Evolutionary conservation across 495 filamentous ascomycete species (phyloP), one percentile per base, ranked within the genome.

Genomic region (Immersiella caudata): DNA sequence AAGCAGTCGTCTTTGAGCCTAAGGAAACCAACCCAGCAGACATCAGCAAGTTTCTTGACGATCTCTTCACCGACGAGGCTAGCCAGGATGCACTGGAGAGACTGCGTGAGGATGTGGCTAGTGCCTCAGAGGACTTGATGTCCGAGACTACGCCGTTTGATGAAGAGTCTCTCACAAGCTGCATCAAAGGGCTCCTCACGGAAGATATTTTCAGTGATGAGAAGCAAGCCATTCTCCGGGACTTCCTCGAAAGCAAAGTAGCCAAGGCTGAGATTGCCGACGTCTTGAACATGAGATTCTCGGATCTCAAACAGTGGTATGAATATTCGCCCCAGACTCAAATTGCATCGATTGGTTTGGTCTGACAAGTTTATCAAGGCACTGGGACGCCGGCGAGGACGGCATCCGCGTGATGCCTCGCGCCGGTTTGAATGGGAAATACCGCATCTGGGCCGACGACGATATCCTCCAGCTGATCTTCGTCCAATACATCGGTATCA

Each of bases 251-350:
- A 35, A 88, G 86, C 67, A 75, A 84, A 0, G 76, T 83, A 1
- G 84, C 89, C 12, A 78, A 85, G 1, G 75, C 77, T 29, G 89
- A 91, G 70, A 85, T 92, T 21, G 83, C 82, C 16, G 88, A 91
- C 66, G 88, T 91, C 9, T 74, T 92, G 54, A 91, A 90, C 73
- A 89, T 91, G 86, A 80, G 87, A 21, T 83, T 88, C 65, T 82
- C 85, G 0, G 81, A 84, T 24, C 69, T 91, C 18, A 80, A 86
- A 14, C 81, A 76, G 36, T 92, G 89, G 62, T 65, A 22, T 29
- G 49, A 6, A 63, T 64, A 29, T 51, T 9, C 40, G 7, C 7
- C 1, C 11, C 27, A 14, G 18, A 22, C 16, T n/a, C n/a, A n/a
- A n/a, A n/a, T n/a, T n/a, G n/a, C n/a, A n/a, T 29, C 24, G 18